Percentiles rank a stretch among this genome's conserved stretches.
Conservation (phyloP, 1,139 yeast genomes). For the Saccharomyces hybrid region DNA sequence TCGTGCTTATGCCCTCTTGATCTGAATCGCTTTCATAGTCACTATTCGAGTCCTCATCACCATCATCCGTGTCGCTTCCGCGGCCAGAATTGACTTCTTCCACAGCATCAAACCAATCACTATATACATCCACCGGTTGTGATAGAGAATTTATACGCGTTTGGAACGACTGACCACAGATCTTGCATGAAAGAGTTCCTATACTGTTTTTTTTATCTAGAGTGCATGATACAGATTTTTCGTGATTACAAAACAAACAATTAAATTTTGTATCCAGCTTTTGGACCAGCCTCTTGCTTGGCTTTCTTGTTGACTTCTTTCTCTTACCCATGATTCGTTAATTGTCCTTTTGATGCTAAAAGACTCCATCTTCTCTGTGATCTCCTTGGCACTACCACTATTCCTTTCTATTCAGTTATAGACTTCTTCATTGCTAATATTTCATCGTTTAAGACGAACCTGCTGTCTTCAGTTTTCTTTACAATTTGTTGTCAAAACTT, state of each 20-base stretch:
- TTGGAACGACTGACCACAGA: slow-evolving; percentile 92
- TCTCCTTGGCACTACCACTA: neutral
- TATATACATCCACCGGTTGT: slow-evolving; percentile 83
- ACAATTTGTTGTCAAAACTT: neutral
- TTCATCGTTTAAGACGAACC: neutral
- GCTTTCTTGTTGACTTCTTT: slow-evolving; percentile 81
- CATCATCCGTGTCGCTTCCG: slow-evolving; percentile 32
- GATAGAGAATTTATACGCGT: slow-evolving; percentile 63
- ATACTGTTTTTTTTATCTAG: slow-evolving; percentile 80
- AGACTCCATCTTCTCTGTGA: neutral
- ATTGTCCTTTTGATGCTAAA: neutral
- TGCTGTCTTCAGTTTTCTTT: neutral
- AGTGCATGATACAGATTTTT: slow-evolving; percentile 79
- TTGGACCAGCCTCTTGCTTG: slow-evolving; percentile 70
- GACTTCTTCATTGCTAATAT: neutral
- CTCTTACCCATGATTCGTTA: slow-evolving; percentile 60
- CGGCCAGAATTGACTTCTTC: slow-evolving; percentile 84
- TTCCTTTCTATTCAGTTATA: neutral
- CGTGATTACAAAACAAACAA: slow-evolving; percentile 93
- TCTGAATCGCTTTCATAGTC: slow-evolving; percentile 30
- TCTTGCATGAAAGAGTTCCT: slow-evolving; percentile 82
- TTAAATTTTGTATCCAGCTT: slow-evolving; percentile 80
- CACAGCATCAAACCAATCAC: slow-evolving; percentile 98
- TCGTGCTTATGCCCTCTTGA: slow-evolving; percentile 14
- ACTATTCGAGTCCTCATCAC: slow-evolving; percentile 25